These are phyloP conservation scores for Talaromyces sp. DNA, from an alignment of 2,329 filamentous ascomycete genomes.

Conservation along the genomic window DNA sequence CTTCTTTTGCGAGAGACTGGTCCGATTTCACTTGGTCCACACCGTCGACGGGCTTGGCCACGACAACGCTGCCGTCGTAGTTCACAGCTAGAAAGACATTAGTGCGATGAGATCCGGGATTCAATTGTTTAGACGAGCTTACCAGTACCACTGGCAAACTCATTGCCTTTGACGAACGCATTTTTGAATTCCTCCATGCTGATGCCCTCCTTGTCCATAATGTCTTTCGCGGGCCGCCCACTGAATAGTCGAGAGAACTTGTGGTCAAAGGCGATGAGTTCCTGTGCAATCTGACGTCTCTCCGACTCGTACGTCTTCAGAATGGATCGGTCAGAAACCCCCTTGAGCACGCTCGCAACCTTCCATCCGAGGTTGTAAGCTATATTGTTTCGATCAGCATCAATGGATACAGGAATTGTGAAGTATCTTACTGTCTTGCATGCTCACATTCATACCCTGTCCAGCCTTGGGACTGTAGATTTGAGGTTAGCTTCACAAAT, in stretches of 20 bases:
- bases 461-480: conserved; percentile 19
- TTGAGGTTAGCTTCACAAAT: too few relatives aligned
- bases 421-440: conserved; percentile 22
- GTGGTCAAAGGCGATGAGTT: conserved; percentile 31
- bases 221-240: conserved; percentile 39
- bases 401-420: too few relatives aligned
- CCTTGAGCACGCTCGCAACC: conserved; percentile 22
- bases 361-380: conserved; percentile 31
- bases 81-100: conserved; percentile 21
- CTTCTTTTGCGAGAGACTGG: neutral
- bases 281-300: conserved; percentile 23
- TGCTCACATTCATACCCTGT: conserved; percentile 31
- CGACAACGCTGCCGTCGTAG: conserved; percentile 44
- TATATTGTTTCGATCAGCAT: neutral
- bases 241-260: conserved; percentile 50
- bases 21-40: neutral
- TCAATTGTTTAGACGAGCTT: conserved; percentile 12
- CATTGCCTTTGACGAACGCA: conserved; percentile 51
- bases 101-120: too few relatives aligned
- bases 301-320: conserved; percentile 26
- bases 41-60: conserved; percentile 44
- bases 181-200: conserved; percentile 53
- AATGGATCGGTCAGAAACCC: conserved; percentile 17
- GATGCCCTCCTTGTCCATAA: conserved; percentile 56
- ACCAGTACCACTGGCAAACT: conserved; percentile 56